A percentile compares a stretch with the other conserved stretches of the same genome.
Evolutionary conservation across 1,284 basidiomycete species (phyloP).

Genomic region (Irpex sp.): DNA sequence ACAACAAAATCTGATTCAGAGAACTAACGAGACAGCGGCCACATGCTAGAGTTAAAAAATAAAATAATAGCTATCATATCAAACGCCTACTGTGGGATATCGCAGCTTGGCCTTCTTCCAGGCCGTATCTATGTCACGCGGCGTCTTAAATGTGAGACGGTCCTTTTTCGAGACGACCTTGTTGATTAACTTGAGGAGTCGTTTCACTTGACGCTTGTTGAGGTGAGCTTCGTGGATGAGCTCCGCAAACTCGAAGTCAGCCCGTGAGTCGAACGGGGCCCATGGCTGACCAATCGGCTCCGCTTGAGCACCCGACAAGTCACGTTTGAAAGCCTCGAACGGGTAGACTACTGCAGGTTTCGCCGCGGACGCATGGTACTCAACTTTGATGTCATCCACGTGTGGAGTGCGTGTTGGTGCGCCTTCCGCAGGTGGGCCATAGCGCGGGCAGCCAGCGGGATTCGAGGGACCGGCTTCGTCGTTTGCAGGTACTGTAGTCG

Average conservation of each 20-base stretch:
- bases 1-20: slow-evolving; percentile 5
- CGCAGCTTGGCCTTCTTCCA: slow-evolving; percentile 4
- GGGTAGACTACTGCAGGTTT: no score
- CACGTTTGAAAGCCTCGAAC: no score
- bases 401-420: no score
- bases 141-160: neutral
- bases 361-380: no score
- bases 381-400: no score
- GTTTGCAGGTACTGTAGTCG: no score
- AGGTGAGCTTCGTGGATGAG: neutral
- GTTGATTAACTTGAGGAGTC: slow-evolving; percentile 1
- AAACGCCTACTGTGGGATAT: slow-evolving; percentile 3
- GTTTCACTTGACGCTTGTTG: neutral
- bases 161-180: neutral
- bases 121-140: neutral
- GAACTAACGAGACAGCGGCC: slow-evolving; percentile 12
- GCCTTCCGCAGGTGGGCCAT: no score
- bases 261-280: neutral
- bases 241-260: slow-evolving; percentile 7
- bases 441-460: no score
- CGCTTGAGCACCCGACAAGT: no score
- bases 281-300: neutral
- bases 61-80: neutral
- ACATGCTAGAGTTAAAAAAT: neutral
- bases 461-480: no score